Base-by-base conservation (phyloP, 495 filamentous ascomycete genomes). In the Podospora pseudocomata region DNA sequence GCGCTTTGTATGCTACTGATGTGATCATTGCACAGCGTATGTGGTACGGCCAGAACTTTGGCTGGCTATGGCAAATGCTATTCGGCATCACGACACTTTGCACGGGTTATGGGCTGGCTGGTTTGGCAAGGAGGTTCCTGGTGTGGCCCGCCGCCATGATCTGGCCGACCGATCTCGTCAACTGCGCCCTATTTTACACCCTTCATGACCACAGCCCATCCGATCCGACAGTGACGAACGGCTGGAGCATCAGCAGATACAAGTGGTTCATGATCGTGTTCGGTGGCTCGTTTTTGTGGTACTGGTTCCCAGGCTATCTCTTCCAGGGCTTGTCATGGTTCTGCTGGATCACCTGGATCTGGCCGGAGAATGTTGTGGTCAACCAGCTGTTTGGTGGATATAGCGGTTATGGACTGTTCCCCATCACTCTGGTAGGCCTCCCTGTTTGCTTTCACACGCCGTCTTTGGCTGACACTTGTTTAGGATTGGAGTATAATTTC, bases 81-180 rank as follows among this genome's bases (percentile, higher is more conserved):
- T 80, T 93, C 63, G 85, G 83, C 55, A 84, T 93, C 71, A 88
- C 89, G 11, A 92, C 89, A 2, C 89, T 92, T 65, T 81, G 89
- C 67, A 87, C 91, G 30, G 90, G 90, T 1, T 91, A 91, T 71
- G 90, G 90, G 5, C 76, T 92, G 19, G 90, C 90, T 9, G 90
- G 90, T 4, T 78, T 92, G 66, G 87, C 87, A 64, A 83, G 86
- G 62, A 82, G 85, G 19, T 89, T 88, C 70, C 76, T 92, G 56
- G 89, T 92, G 53, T 89, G 72, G 81, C 88, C 85, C 3, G 85
- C 87, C 28, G 86, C 89, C 64, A 91, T 92, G 88, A 90, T 92
- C 69, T 92, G 89, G 89, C 90, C 90, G 5, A 79, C 82, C 2
- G 86, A 80, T 60, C 82, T 92, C 20, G 85, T 91, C 71, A 91